phyloP scores from a whole-genome alignment of 2,329 filamentous ascomycete species.

The Bimuria novae-zelandiae region DNA sequence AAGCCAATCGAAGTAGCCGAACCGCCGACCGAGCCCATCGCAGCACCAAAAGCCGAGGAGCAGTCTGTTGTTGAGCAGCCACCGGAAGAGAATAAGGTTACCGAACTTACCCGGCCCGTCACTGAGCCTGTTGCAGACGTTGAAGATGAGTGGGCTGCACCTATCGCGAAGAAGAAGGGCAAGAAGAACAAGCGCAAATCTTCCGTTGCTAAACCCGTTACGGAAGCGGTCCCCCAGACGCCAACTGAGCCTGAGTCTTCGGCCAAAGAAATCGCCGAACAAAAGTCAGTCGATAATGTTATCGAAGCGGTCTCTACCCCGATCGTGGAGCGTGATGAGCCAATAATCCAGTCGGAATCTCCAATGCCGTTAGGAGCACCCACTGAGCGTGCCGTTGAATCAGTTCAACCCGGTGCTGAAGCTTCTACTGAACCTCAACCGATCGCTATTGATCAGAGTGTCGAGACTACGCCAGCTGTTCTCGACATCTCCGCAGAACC shows the following conservation, averaged over 20 bases:
- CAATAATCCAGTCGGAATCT: conserved; percentile 14
- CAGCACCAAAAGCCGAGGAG: not conserved
- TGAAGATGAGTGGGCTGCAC: conserved; percentile 10
- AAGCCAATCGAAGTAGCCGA: not conserved
- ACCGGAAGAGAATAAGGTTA: not conserved
- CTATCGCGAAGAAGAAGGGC: conserved; percentile 24
- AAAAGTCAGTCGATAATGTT: not conserved
- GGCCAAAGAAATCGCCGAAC: not conserved
- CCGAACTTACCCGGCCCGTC: not conserved
- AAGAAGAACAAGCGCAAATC: conserved; percentile 27
- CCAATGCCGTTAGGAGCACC: conserved; percentile 14
- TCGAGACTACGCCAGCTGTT: not conserved
- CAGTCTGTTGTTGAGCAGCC: not conserved
- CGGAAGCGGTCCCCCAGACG: not conserved
- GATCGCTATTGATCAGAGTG: conserved; percentile 1
- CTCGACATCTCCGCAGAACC: not conserved
- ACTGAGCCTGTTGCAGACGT: not conserved
- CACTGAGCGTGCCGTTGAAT: conserved; percentile 4
- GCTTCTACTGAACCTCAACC: conserved; percentile 1
- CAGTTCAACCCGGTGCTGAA: conserved; percentile 1
- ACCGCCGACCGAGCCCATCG: too few species aligned
- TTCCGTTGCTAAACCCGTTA: not conserved
- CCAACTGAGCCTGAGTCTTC: not conserved
- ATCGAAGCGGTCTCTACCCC: not conserved
- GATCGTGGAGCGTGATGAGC: not conserved